These are phyloP conservation scores for Ceratopteris richardii DNA, from an alignment of 75 land plant genomes.

Conservation along the genomic window DNA sequence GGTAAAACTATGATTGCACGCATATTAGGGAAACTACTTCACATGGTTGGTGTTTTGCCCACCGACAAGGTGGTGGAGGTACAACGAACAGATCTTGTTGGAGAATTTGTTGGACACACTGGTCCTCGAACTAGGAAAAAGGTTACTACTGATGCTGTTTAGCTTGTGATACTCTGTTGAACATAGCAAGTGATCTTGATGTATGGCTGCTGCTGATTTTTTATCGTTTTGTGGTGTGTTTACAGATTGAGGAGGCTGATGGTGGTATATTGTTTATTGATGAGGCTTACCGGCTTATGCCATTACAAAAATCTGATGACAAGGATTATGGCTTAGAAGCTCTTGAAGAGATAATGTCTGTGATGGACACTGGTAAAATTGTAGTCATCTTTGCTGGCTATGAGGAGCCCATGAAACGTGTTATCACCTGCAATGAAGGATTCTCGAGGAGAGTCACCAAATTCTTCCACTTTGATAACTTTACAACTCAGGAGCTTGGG, in stretches of 20 bases:
- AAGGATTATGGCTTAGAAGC: conserved; percentile 89
- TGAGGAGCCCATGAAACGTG: conserved; percentile 82
- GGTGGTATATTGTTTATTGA: conserved; percentile 86
- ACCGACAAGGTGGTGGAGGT: conserved; percentile 89
- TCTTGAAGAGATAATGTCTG: conserved; percentile 88
- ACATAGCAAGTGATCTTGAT: too few species aligned
- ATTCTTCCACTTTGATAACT: conserved; percentile 59
- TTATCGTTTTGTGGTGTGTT: neutral
- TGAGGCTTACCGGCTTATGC: conserved; percentile 78
- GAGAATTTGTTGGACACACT: conserved; percentile 97
- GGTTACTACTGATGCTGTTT: conserved; percentile 29
- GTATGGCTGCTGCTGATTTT: too few species aligned
- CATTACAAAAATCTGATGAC: conserved; percentile 73
- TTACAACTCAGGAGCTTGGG: conserved; percentile 51
- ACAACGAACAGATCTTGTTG: conserved; percentile 91
- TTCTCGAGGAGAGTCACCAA: conserved; percentile 71
- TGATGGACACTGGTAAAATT: conserved; percentile 68
- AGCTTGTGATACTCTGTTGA: neutral
- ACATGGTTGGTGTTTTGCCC: conserved; percentile 81
- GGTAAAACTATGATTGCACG: conserved; percentile 97
- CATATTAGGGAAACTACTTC: conserved; percentile 67
- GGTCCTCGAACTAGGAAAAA: conserved; percentile 90
- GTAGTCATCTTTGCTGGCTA: conserved; percentile 97
- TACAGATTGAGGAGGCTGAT: conserved; percentile 74
- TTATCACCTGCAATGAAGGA: conserved; percentile 65